These are phyloP conservation scores for Phytopythium litorale DNA, from an alignment of 352 stramenopile genomes.

Conservation along the genomic window DNA sequence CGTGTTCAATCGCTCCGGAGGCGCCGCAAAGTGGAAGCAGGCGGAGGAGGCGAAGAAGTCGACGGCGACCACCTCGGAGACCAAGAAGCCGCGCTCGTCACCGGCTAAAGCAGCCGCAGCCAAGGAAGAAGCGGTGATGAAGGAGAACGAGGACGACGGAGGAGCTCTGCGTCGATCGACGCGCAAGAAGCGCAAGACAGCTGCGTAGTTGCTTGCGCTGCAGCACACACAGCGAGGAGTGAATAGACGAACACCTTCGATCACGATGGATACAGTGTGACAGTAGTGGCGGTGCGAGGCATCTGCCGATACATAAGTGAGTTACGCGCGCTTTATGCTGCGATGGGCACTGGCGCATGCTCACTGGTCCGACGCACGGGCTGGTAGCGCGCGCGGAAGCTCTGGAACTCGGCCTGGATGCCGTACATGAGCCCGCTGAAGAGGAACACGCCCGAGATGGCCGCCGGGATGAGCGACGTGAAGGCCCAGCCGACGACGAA, in stretches of 20 bases:
- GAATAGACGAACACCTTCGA: not conserved
- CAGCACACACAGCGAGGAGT: not conserved
- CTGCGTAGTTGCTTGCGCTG: not conserved
- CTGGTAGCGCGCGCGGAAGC: slow-evolving; percentile 28
- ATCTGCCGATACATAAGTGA: not conserved
- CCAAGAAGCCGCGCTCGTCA: not conserved
- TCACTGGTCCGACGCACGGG: slow-evolving; percentile 7
- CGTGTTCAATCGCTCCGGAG: slow-evolving; percentile 66
- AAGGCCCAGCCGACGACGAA: slow-evolving; percentile 42
- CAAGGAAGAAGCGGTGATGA: slow-evolving; percentile 3
- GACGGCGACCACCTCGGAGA: slow-evolving; percentile 2
- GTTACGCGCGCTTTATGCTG: not conserved
- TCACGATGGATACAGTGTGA: not conserved
- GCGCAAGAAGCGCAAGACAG: slow-evolving; percentile 44
- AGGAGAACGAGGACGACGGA: slow-evolving; percentile 9
- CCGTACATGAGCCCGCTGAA: slow-evolving; percentile 52
- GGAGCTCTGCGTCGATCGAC: slow-evolving; percentile 24
- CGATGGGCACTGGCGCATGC: not conserved
- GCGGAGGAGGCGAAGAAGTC: slow-evolving; percentile 17
- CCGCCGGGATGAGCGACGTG: slow-evolving; percentile 30
- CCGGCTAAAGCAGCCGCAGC: not conserved
- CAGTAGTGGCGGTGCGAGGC: not conserved
- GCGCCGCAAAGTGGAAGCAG: slow-evolving; percentile 36
- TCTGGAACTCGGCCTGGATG: slow-evolving; percentile 36
- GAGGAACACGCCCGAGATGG: slow-evolving; percentile 39